These are phyloP conservation scores for Cladorrhinum sp. DNA, from an alignment of 2,329 filamentous ascomycete species.

Conservation along the genomic window DNA sequence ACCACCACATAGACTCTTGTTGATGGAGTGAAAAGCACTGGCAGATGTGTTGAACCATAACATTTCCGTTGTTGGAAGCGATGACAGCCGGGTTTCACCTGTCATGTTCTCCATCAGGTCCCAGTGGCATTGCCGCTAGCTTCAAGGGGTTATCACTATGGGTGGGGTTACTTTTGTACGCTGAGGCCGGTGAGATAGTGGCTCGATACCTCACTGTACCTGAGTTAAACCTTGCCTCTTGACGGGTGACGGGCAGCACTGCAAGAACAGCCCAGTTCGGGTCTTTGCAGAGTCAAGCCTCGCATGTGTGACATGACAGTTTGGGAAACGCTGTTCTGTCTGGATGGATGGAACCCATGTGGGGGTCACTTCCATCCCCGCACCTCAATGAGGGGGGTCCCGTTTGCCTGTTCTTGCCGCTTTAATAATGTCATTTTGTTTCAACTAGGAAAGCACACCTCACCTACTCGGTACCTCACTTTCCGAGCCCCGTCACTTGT, in stretches of 20 bases:
- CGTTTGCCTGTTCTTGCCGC: background rate
- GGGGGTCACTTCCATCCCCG: background rate
- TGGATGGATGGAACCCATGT: slow-evolving; percentile 2
- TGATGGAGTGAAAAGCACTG: background rate
- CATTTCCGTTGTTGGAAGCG: background rate
- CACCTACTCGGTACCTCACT: too few relatives aligned
- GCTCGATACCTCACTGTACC: background rate
- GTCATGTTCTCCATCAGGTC: background rate
- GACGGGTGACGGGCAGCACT: background rate
- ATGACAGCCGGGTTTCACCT: background rate
- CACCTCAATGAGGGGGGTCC: background rate
- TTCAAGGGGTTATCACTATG: background rate
- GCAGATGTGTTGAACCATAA: background rate
- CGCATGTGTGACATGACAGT: background rate
- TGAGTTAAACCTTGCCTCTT: background rate
- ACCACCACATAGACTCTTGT: too few relatives aligned
- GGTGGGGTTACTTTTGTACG: background rate
- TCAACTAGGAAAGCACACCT: background rate
- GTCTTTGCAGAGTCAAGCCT: background rate
- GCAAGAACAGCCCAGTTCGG: background rate
- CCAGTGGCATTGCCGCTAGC: background rate
- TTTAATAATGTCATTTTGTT: background rate
- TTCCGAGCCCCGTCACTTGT: too few relatives aligned
- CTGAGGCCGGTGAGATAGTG: too few relatives aligned
- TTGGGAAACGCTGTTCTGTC: background rate